Conservation (phyloP, 1,284 basidiomycete species). For the Kalmanozyma brasiliensis region DNA sequence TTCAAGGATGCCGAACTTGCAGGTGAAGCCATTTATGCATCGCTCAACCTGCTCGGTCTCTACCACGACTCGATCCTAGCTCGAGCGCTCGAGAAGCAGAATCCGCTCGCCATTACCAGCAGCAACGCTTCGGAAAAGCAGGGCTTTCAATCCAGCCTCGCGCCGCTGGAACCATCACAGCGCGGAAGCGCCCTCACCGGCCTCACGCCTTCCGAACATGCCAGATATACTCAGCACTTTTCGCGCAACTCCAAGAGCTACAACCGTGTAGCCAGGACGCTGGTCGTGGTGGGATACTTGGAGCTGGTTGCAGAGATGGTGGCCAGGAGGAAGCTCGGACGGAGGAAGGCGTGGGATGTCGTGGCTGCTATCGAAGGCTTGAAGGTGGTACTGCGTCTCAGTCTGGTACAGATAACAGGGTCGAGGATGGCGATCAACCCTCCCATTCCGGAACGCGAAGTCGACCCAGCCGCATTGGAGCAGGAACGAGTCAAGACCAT, state of each 20-base stretch:
- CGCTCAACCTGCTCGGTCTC: slow-evolving; percentile 69
- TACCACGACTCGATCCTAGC: slow-evolving; percentile 70
- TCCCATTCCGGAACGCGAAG: slow-evolving; percentile 66
- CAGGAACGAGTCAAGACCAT: slow-evolving; percentile 42
- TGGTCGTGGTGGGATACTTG: slow-evolving; percentile 66
- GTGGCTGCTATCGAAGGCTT: slow-evolving; percentile 68
- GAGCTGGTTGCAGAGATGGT: slow-evolving; percentile 69
- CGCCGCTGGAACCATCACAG: slow-evolving; percentile 3
- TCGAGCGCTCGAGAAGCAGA: slow-evolving; percentile 55
- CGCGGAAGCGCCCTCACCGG: slow-evolving; percentile 15
- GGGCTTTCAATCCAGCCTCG: not conserved
- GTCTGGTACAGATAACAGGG: slow-evolving; percentile 66
- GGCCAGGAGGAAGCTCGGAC: slow-evolving; percentile 62
- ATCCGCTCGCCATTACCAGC: slow-evolving; percentile 4
- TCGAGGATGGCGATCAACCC: slow-evolving; percentile 67
- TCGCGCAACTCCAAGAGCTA: slow-evolving; percentile 61
- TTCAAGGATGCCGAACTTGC: slow-evolving; percentile 93
- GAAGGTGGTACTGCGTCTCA: slow-evolving; percentile 67
- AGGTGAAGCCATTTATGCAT: slow-evolving; percentile 66
- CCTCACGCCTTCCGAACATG: slow-evolving; percentile 66
- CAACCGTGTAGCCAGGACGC: slow-evolving; percentile 58
- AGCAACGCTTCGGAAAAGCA: slow-evolving; percentile 14
- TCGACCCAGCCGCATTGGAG: slow-evolving; percentile 64
- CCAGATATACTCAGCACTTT: slow-evolving; percentile 68
- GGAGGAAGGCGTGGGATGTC: slow-evolving; percentile 66